Conservation (phyloP, 1,139 yeast species). For the Yamadazyma atmosphaerica region DNA sequence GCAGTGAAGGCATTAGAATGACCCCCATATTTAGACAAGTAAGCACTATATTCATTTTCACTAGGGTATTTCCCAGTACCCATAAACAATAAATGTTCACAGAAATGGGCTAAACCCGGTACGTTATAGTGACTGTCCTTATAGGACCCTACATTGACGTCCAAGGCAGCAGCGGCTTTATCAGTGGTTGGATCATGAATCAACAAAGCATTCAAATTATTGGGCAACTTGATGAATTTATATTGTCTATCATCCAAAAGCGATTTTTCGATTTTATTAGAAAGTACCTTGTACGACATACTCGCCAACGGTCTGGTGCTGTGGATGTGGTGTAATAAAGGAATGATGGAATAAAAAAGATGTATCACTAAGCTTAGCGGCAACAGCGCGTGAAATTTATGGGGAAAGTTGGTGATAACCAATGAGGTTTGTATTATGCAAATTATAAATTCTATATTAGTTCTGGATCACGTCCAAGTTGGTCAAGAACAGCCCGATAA, state of each 20-base stretch:
- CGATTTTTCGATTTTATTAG: constrained; percentile 50
- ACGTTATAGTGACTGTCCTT: constrained; percentile 67
- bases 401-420: not conserved
- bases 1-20: constrained; percentile 85
- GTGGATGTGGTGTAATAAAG: not conserved
- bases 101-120: constrained; percentile 93
- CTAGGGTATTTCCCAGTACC: constrained; percentile 93
- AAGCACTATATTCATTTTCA: constrained; percentile 85
- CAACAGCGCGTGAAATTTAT: too few relatives aligned
- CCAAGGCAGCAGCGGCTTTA: constrained; percentile 89
- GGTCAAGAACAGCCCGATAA: constrained; percentile 29
- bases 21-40: constrained; percentile 68
- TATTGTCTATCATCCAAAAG: constrained; percentile 75
- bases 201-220: constrained; percentile 70
- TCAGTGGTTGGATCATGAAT: constrained; percentile 87
- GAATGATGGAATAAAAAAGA: not conserved
- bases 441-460: not conserved
- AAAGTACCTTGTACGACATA: constrained; percentile 8
- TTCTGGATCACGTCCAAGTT: constrained; percentile 16
- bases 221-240: constrained; percentile 62
- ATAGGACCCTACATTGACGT: constrained; percentile 88
- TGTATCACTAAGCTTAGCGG: too few relatives aligned
- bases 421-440: not conserved
- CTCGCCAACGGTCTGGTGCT: too few relatives aligned
- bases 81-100: constrained; percentile 94